Evolutionary conservation across 805 yeast genomes (phyloP).

Genomic region (Candida bentonensis): DNA sequence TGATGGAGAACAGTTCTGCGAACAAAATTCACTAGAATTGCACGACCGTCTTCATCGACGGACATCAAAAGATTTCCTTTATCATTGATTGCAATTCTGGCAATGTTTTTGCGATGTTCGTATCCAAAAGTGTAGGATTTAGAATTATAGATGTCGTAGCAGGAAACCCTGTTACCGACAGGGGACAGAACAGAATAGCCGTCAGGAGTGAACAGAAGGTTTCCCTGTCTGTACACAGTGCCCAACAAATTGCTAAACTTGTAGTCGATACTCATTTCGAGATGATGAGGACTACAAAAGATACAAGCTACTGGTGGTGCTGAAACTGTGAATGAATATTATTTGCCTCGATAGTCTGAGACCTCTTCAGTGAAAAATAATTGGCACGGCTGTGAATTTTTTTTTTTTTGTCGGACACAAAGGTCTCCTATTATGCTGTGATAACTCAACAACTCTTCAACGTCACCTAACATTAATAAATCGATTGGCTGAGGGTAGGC

Average conservation of each 20-base stretch:
- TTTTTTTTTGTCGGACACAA: too few relatives aligned
- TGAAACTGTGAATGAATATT: slow-evolving; percentile 55
- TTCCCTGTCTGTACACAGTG: slow-evolving; percentile 91
- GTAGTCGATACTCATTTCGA: slow-evolving; percentile 14
- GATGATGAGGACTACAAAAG: not conserved
- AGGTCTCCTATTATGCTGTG: too few relatives aligned
- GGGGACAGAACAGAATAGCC: slow-evolving; percentile 79
- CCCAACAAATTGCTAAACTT: slow-evolving; percentile 81
- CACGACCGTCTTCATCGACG: slow-evolving; percentile 86
- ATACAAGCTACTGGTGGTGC: not conserved
- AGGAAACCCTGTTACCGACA: slow-evolving; percentile 85
- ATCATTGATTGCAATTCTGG: slow-evolving; percentile 65
- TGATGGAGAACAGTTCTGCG: slow-evolving; percentile 82
- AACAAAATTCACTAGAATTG: slow-evolving; percentile 73
- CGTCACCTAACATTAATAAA: too few relatives aligned
- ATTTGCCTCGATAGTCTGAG: slow-evolving; percentile 32
- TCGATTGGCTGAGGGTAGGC: too few relatives aligned
- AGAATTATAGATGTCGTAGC: slow-evolving; percentile 74
- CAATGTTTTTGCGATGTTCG: slow-evolving; percentile 80
- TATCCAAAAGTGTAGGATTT: slow-evolving; percentile 80
- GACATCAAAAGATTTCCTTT: slow-evolving; percentile 70
- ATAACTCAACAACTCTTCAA: too few relatives aligned
- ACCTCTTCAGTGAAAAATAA: too few relatives aligned
- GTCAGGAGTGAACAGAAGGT: slow-evolving; percentile 69
- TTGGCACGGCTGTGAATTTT: too few relatives aligned